Conservation (phyloP, 2,329 filamentous ascomycete species). For the Alternaria dauci region DNA sequence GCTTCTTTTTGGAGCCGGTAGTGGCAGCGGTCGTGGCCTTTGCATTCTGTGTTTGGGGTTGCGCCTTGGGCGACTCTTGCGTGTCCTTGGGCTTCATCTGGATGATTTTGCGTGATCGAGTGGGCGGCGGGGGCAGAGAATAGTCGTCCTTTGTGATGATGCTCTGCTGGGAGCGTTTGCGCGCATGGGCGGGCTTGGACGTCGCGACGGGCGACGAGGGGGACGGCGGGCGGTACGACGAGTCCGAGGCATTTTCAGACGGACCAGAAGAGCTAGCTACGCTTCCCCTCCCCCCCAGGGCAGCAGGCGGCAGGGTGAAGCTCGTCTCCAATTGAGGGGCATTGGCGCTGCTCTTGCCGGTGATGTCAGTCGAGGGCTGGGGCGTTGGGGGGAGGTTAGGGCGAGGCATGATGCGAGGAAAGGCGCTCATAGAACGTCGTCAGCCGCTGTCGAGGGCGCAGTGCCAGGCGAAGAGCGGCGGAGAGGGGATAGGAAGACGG, state of each 20-base stretch:
- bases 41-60: slow-evolving; percentile 28
- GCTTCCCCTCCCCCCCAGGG: slow-evolving; percentile 62
- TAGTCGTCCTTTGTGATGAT: slow-evolving; percentile 69
- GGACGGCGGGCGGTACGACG: slow-evolving; percentile 61
- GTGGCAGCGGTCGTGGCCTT: slow-evolving; percentile 33
- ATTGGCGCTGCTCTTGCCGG: slow-evolving; percentile 71
- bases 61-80: slow-evolving; percentile 34
- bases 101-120: slow-evolving; percentile 92
- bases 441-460: slow-evolving; percentile 19
- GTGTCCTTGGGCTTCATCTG: slow-evolving; percentile 81
- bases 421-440: slow-evolving; percentile 26
- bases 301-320: slow-evolving; percentile 81
- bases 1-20: slow-evolving; percentile 74
- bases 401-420: slow-evolving; percentile 66
- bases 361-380: slow-evolving; percentile 80
- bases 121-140: slow-evolving; percentile 88
- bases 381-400: slow-evolving; percentile 76
- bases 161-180: slow-evolving; percentile 44
- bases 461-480: slow-evolving; percentile 6
- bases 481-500: slow-evolving; percentile 20
- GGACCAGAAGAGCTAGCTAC: slow-evolving; percentile 56
- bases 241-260: slow-evolving; percentile 59
- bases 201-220: slow-evolving; percentile 49
- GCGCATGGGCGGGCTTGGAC: slow-evolving; percentile 41
- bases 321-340: slow-evolving; percentile 70